Percentiles rank a stretch among this genome's conserved stretches.
These are phyloP conservation scores for Irineochytrium annulatum DNA, from an alignment of 192 early-diverging fungal species.

Conservation along the genomic window DNA sequence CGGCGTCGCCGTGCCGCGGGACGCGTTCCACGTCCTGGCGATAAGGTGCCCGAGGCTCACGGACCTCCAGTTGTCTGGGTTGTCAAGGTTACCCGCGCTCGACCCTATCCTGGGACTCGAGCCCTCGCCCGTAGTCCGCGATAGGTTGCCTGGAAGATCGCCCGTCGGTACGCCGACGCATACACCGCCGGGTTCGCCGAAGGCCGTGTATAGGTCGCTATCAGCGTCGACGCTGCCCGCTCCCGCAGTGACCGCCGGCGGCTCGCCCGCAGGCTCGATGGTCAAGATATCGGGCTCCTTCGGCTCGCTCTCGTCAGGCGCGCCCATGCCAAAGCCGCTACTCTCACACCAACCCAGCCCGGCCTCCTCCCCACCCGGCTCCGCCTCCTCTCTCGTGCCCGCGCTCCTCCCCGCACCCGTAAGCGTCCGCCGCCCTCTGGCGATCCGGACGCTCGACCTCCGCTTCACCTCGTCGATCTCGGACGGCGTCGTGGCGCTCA, in stretches of 20 bases:
- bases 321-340: not conserved
- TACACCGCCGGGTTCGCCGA: not conserved
- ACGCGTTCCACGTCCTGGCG: not conserved
- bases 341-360: too few relatives aligned
- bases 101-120: not conserved
- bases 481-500: not conserved
- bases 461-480: not conserved
- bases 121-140: not conserved
- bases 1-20: not conserved
- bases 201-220: not conserved
- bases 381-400: not conserved
- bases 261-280: not conserved
- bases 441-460: not conserved
- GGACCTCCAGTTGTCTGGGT: not conserved
- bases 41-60: not conserved
- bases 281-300: not conserved
- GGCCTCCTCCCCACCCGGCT: not conserved
- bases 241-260: not conserved
- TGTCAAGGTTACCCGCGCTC: conserved; percentile 1
- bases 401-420: too few relatives aligned
- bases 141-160: not conserved
- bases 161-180: not conserved
- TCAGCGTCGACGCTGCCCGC: not conserved
- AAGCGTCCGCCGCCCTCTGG: not conserved
- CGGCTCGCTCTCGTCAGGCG: not conserved